These are phyloP conservation scores for Trichomonas vaginalis DNA, from an alignment of 208 protist species.

Conservation along the genomic window DNA sequence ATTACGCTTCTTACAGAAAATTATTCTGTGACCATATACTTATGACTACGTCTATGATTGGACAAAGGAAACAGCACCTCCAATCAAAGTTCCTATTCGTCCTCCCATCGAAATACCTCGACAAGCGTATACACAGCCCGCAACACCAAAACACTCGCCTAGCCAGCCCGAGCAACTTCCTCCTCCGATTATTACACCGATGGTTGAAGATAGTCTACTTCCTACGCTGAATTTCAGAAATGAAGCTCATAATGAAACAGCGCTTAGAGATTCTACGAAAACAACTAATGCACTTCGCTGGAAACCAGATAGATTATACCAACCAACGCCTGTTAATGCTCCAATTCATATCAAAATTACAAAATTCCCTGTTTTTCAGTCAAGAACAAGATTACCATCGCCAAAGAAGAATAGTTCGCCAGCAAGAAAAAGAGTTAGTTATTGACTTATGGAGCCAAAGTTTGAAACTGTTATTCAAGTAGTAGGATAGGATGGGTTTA, in stretches of 20 bases:
- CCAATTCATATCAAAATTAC: not conserved
- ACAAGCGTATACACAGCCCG: not conserved
- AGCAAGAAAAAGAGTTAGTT: not conserved
- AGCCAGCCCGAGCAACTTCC: not conserved
- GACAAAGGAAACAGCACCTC: conserved; percentile 24
- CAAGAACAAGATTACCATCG: not conserved
- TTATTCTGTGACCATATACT: conserved; percentile 66
- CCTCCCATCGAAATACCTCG: not conserved
- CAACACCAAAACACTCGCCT: not conserved
- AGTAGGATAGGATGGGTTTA: no score
- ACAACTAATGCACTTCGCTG: not conserved
- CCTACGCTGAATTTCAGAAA: not conserved
- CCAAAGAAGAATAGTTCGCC: not conserved
- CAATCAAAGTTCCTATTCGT: not conserved
- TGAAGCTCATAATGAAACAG: not conserved
- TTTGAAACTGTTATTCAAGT: not conserved
- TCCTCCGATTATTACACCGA: not conserved
- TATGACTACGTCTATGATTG: conserved; percentile 96
- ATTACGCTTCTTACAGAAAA: conserved; percentile 89
- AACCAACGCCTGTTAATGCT: not conserved
- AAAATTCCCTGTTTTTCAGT: not conserved
- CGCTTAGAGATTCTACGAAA: not conserved
- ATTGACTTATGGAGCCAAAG: not conserved
- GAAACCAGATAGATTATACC: not conserved
- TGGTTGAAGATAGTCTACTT: not conserved